Evolutionary conservation across 176 grass and related monocot genomes (phyloP).

Genomic region (Olyra latifolia): DNA sequence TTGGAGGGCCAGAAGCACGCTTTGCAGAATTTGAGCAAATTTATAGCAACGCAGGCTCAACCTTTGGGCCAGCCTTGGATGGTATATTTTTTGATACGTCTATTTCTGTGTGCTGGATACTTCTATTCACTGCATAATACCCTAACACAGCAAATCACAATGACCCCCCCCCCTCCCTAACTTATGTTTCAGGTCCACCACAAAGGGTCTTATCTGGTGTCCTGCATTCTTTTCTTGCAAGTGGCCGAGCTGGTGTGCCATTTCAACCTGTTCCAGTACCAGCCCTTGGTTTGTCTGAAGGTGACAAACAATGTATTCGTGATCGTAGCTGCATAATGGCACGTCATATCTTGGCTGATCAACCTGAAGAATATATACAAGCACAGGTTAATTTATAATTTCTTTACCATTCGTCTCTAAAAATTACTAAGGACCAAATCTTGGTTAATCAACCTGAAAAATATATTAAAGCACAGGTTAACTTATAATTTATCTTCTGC

Average conservation of each 20-base stretch:
- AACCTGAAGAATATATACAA: slow-evolving; percentile 94
- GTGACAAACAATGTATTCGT: slow-evolving; percentile 91
- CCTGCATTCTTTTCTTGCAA: slow-evolving; percentile 84
- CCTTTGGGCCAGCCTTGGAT: slow-evolving; percentile 57
- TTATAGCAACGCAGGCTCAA: slow-evolving; percentile 48
- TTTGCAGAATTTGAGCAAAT: slow-evolving; percentile 77
- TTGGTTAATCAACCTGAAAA: slow-evolving; percentile 94
- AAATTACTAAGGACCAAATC: slow-evolving; percentile 32
- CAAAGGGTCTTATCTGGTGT: slow-evolving; percentile 85
- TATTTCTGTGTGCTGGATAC: slow-evolving; percentile 13
- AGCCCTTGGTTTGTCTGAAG: slow-evolving; percentile 95
- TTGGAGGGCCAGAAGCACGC: slow-evolving; percentile 39
- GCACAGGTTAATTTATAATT: slow-evolving; percentile 63
- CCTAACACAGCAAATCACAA: background rate
- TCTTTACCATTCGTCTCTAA: background rate
- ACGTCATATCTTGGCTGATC: slow-evolving; percentile 89
- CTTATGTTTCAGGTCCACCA: slow-evolving; percentile 73
- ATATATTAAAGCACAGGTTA: slow-evolving; percentile 84
- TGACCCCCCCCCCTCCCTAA: too few relatives aligned
- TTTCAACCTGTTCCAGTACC: slow-evolving; percentile 86
- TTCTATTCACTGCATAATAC: slow-evolving; percentile 13
- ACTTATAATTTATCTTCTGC: slow-evolving; percentile 20
- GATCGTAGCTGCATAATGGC: slow-evolving; percentile 99
- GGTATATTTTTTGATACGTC: slow-evolving; percentile 42
- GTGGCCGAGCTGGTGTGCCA: slow-evolving; percentile 84